Percentiles rank a stretch among this genome's conserved stretches.
Conservation (phyloP, 169 alveolate species). For the Plasmodium gonderi region DNA sequence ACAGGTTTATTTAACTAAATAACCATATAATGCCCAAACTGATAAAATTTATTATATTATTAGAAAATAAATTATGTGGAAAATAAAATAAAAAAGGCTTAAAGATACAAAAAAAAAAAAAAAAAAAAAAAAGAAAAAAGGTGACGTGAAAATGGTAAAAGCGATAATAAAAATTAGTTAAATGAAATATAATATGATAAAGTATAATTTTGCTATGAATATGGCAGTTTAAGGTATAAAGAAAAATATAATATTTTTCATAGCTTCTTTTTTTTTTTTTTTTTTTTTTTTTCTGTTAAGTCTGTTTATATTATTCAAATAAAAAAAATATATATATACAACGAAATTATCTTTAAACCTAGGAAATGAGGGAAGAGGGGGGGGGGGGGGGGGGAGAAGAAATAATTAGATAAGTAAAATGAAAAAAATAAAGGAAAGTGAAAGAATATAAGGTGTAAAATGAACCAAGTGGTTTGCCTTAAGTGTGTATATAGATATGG, state of each 20-base stretch:
- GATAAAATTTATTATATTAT: conserved; percentile 16
- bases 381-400: background rate
- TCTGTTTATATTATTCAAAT: conserved; percentile 5
- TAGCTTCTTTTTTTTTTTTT: background rate
- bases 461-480: background rate
- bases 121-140: conserved; percentile 6
- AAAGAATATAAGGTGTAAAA: background rate
- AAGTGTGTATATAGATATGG: background rate
- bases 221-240: background rate
- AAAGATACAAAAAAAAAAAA: conserved; percentile 64
- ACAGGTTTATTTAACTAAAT: conserved; percentile 24
- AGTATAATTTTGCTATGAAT: background rate
- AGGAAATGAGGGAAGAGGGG: conserved; percentile 2
- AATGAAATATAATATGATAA: background rate
- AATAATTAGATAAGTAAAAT: background rate
- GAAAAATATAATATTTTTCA: background rate
- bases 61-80: background rate
- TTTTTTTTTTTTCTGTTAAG: background rate
- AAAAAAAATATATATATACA: conserved; percentile 2
- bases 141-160: too few species aligned
- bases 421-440: background rate
- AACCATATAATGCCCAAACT: conserved; percentile 57
- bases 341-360: conserved; percentile 55
- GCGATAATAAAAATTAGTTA: background rate
- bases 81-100: background rate